Evolutionary conservation across 768 basidiomycete species (phyloP), one percentile per base, ranked within the genome.

Genomic region (Rubroboletus satanas): DNA sequence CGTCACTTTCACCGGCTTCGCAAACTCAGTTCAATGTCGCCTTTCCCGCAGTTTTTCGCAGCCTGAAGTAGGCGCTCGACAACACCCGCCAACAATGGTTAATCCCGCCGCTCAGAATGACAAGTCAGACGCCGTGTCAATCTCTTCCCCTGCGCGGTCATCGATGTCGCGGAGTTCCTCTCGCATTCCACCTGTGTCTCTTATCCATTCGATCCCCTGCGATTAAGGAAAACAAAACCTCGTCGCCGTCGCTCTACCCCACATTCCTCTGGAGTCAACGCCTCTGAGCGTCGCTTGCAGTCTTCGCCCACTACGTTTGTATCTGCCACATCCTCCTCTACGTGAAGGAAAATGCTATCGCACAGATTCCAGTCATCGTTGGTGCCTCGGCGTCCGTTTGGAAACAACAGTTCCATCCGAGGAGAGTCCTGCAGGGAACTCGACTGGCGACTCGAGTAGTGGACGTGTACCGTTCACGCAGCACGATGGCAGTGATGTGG

Each of bases 381-480:
- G 10, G 54, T 62, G 57, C 75, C 77, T 6, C 71, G 69, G 6
- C 79, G 79, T 56, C 87, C 88, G 23, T n/a, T n/a, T 66, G 82
- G 74, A 10, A 63, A 70, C 36, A 72, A 62, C 49, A 65, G 74
- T 21, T 54, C 60, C 8, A 4, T 67, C 29, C 8, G 29, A 84
- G 23, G n/a, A n/a, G n/a, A 26, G 87, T 63, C 90, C 90, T 11
- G 86, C 86, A 0, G 66, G 66, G 14, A 92, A 88, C 2, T 31
- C 29, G 7, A 31, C 1, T 8, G 7, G 29, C 2, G 29, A 31
- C 29, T 31, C 8, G 8, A 31, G 29, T 9, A 31, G 8, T 31
- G 29, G 29, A 31, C 29, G 8, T 9, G 8, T 8, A 8, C 29
- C 8, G 29, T 31, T 31, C 29, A 31, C 29, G 8, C 29, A 26